phyloP scores from a whole-genome alignment of 768 basidiomycete species.

The Xerocomellus intermedius region DNA sequence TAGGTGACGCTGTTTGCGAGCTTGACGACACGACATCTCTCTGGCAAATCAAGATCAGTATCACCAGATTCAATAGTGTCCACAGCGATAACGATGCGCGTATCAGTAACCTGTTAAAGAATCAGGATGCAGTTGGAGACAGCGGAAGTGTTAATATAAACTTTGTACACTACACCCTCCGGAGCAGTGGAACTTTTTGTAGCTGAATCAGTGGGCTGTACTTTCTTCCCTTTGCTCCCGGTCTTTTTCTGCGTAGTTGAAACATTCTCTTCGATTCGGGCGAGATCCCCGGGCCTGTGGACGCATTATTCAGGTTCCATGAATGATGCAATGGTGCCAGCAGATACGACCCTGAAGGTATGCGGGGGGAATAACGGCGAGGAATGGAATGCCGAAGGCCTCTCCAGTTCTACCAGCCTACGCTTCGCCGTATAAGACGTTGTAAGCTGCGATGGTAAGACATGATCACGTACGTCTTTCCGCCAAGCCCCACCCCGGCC shows the following conservation, averaged over 20 bases:
- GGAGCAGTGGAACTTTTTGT: constrained; percentile 38
- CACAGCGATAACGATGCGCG: constrained; percentile 77
- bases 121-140: not conserved
- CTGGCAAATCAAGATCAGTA: constrained; percentile 77
- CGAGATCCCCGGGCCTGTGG: constrained; percentile 81
- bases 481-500: constrained; percentile 85
- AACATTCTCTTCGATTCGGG: constrained; percentile 75
- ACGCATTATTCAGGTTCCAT: constrained; percentile 6
- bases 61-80: constrained; percentile 58
- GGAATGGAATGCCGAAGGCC: constrained; percentile 77
- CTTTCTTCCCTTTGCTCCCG: constrained; percentile 48
- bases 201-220: constrained; percentile 33
- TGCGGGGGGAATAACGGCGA: constrained; percentile 78
- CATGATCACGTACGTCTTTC: constrained; percentile 67
- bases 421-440: constrained; percentile 33
- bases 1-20: constrained; percentile 91
- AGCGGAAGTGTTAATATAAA: constrained; percentile 21
- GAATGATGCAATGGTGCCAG: not conserved
- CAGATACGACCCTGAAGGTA: constrained; percentile 60
- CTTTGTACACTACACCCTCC: constrained; percentile 90
- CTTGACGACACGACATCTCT: constrained; percentile 82
- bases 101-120: constrained; percentile 65
- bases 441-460: not conserved
- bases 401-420: constrained; percentile 84
- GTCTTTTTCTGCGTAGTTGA: constrained; percentile 41